Percentiles rank a stretch among this genome's conserved stretches.
Conservation (phyloP, 2,329 filamentous ascomycete species). For the Penicillium concentricum region DNA sequence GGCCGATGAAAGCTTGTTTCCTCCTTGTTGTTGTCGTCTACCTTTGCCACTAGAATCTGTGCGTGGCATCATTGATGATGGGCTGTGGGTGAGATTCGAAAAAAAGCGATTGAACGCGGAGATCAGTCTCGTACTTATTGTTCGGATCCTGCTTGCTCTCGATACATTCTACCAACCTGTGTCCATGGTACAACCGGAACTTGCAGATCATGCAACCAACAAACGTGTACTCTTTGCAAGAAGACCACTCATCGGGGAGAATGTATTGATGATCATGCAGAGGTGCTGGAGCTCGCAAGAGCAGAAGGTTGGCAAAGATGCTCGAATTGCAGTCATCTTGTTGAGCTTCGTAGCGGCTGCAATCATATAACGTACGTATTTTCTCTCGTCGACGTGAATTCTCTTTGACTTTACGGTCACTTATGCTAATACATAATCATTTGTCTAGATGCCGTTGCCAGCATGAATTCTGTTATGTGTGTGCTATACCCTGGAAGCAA, state of each 20-base stretch:
- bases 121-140: slow-evolving; percentile 29
- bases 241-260: slow-evolving; percentile 15
- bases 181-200: slow-evolving; percentile 16
- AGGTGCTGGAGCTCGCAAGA: slow-evolving; percentile 60
- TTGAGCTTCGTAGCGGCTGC: slow-evolving; percentile 34
- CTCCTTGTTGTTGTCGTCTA: slow-evolving; percentile 29
- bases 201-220: slow-evolving; percentile 20
- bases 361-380: slow-evolving; percentile 36
- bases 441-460: slow-evolving; percentile 29
- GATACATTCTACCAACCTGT: slow-evolving; percentile 22
- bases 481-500: slow-evolving; percentile 27
- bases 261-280: slow-evolving; percentile 29
- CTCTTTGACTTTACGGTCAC: no score
- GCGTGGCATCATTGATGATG: slow-evolving; percentile 7
- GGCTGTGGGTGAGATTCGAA: slow-evolving; percentile 10
- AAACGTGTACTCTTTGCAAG: slow-evolving; percentile 29
- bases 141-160: slow-evolving; percentile 19
- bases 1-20: slow-evolving; percentile 26
- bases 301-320: slow-evolving; percentile 73
- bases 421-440: background rate
- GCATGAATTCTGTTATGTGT: slow-evolving; percentile 35
- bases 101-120: slow-evolving; percentile 24
- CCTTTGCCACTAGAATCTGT: slow-evolving; percentile 14
- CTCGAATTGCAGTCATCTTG: slow-evolving; percentile 64
- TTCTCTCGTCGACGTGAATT: background rate